Percentiles rank a stretch among this genome's conserved stretches.
phyloP scores from a whole-genome alignment of 306 rosid genomes.

The Erythrophleum fordii region DNA sequence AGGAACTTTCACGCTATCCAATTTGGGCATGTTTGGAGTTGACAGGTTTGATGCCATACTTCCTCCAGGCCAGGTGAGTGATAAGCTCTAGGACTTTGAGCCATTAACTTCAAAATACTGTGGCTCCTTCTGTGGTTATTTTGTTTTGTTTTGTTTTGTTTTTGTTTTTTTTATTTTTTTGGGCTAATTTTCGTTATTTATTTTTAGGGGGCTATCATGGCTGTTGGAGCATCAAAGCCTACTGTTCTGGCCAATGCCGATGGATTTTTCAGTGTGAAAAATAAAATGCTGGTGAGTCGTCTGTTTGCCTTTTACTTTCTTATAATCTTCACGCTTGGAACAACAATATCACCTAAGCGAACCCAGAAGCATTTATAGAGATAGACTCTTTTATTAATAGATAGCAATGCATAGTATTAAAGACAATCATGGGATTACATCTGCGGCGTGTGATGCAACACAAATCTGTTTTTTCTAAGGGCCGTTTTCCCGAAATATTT shows the following conservation, averaged over 20 bases:
- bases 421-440: too few relatives aligned
- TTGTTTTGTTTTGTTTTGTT: too few relatives aligned
- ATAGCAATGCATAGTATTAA: too few relatives aligned
- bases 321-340: not conserved
- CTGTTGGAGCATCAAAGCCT: conserved; percentile 93
- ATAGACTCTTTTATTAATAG: not conserved
- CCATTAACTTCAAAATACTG: not conserved
- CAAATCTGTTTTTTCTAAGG: too few relatives aligned
- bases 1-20: conserved; percentile 94
- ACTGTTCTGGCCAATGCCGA: conserved; percentile 61
- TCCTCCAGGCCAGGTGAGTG: conserved; percentile 91
- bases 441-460: too few relatives aligned
- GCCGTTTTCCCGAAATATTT: too few relatives aligned
- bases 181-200: conserved; percentile 33
- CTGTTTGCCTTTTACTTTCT: conserved; percentile 13
- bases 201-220: conserved; percentile 91
- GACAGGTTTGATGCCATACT: conserved; percentile 90
- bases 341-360: not conserved
- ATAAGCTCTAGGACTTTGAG: conserved; percentile 14
- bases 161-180: not conserved
- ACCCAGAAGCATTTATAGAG: not conserved
- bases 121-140: conserved; percentile 27
- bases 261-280: conserved; percentile 72
- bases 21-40: conserved; percentile 93
- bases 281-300: conserved; percentile 81